Evolutionary conservation across 2,329 filamentous ascomycete species (phyloP).

Genomic region (Elsinoe australis): DNA sequence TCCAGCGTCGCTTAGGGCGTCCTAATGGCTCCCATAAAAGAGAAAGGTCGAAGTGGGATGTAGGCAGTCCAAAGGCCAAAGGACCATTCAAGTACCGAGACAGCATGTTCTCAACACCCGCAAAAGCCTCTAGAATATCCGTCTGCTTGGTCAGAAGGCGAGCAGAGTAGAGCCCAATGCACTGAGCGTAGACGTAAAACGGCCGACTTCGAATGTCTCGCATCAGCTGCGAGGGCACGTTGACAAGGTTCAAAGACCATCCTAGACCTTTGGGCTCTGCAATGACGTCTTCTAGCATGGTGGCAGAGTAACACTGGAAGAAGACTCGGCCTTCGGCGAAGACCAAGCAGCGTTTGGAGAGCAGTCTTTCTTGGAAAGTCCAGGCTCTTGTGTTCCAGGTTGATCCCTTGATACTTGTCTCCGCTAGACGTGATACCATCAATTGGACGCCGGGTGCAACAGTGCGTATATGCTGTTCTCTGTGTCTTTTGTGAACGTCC

Average conservation of each 20-base stretch:
- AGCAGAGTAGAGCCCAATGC: constrained; percentile 28
- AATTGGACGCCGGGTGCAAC: constrained; percentile 21
- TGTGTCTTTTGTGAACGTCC: neutral
- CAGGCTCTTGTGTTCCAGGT: constrained; percentile 34
- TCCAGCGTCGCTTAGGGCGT: neutral
- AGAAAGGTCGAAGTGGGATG: constrained; percentile 32
- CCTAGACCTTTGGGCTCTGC: constrained; percentile 24
- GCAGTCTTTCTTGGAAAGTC: constrained; percentile 36
- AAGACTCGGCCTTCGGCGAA: constrained; percentile 31
- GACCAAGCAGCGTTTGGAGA: constrained; percentile 32
- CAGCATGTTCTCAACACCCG: constrained; percentile 29
- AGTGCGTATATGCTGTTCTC: constrained; percentile 17
- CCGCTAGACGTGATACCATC: constrained; percentile 23
- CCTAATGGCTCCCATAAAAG: constrained; percentile 29
- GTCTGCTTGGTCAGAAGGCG: constrained; percentile 24
- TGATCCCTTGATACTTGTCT: constrained; percentile 24
- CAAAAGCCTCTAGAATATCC: constrained; percentile 33
- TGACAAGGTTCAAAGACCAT: constrained; percentile 29
- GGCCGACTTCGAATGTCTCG: constrained; percentile 25
- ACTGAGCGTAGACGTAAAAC: constrained; percentile 29
- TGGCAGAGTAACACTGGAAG: constrained; percentile 27
- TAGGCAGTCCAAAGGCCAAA: constrained; percentile 29
- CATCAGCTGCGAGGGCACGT: constrained; percentile 28
- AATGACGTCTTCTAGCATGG: constrained; percentile 29
- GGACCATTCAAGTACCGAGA: constrained; percentile 22